These are phyloP conservation scores for Cadophora gregata DNA, from an alignment of 2,329 filamentous ascomycete genomes.

Conservation along the genomic window DNA sequence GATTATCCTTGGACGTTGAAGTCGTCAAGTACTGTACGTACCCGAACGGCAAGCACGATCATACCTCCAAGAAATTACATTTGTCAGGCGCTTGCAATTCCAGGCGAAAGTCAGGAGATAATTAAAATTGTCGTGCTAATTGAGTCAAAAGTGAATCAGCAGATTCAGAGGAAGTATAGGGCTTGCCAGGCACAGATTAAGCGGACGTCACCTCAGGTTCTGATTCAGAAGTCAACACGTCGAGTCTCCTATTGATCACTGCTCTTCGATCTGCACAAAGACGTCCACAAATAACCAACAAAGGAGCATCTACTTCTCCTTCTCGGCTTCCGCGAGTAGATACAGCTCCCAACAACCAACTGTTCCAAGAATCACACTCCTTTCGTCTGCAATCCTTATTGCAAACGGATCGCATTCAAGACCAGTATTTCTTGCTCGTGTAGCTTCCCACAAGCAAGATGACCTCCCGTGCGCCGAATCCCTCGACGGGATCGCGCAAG, in stretches of 20 bases:
- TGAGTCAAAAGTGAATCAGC: conserved; percentile 14
- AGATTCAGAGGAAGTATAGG: not conserved
- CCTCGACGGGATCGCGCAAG: conserved; percentile 74
- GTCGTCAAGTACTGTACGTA: conserved; percentile 7
- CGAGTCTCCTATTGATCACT: not conserved
- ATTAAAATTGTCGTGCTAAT: conserved; percentile 11
- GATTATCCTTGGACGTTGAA: not conserved
- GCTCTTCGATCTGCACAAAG: not conserved
- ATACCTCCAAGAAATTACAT: conserved; percentile 8
- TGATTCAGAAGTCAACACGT: conserved; percentile 7
- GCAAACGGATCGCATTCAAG: conserved; percentile 12
- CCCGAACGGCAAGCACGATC: conserved; percentile 10
- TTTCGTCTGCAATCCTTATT: conserved; percentile 16
- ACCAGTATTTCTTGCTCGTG: conserved; percentile 5
- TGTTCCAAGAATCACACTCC: conserved; percentile 2
- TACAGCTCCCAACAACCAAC: not conserved
- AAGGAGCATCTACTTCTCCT: conserved; percentile 17
- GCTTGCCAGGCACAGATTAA: not conserved
- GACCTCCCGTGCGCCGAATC: conserved; percentile 55
- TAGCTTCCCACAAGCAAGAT: conserved; percentile 18
- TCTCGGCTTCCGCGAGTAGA: not conserved
- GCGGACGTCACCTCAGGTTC: not conserved
- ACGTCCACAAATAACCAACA: conserved; percentile 1
- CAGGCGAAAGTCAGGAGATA: conserved; percentile 3
- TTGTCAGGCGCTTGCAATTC: not conserved